phyloP scores from a whole-genome alignment of 1,139 yeast species.

The Pichia sp. region DNA sequence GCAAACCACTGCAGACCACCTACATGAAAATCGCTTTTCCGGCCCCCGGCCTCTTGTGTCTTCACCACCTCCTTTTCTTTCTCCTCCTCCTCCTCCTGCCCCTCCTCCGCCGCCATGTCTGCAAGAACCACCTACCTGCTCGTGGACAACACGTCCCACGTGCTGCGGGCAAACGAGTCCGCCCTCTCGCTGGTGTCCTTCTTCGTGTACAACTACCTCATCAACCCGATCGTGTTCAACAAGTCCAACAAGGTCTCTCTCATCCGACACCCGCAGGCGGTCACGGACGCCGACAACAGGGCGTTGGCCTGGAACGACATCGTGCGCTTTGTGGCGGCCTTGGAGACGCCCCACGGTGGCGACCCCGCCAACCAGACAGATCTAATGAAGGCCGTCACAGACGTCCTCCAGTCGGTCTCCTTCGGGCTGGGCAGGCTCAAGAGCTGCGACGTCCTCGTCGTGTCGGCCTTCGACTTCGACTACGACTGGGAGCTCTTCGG shows the following conservation, averaged over 20 bases:
- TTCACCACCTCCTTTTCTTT: not conserved
- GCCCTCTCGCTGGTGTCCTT: not conserved
- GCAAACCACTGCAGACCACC: not conserved
- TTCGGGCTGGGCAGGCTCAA: not conserved
- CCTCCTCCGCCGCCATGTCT: slow-evolving; percentile 4
- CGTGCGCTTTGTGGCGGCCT: not conserved
- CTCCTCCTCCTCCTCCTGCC: not conserved
- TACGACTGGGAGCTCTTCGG: slow-evolving; percentile 8
- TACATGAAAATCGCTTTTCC: not conserved
- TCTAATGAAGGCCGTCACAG: not conserved
- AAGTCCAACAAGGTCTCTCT: slow-evolving; percentile 13
- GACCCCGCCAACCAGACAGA: not conserved
- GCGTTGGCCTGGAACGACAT: slow-evolving; percentile 9
- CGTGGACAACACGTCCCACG: slow-evolving; percentile 7
- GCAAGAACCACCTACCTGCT: slow-evolving; percentile 8
- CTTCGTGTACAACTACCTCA: slow-evolving; percentile 12
- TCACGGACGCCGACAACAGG: not conserved
- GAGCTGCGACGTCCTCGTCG: slow-evolving; percentile 6
- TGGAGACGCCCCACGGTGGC: not conserved
- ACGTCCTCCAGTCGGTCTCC: slow-evolving; percentile 7
- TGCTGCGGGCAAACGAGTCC: not conserved
- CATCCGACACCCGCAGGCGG: slow-evolving; percentile 3
- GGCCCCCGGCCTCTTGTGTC: not conserved
- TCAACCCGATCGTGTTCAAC: slow-evolving; percentile 8
- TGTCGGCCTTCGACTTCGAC: slow-evolving; percentile 8